A percentile compares a stretch with the other conserved stretches of the same genome.
Conservation (phyloP, 345 rosid species). For the Aurinia saxatilis region DNA sequence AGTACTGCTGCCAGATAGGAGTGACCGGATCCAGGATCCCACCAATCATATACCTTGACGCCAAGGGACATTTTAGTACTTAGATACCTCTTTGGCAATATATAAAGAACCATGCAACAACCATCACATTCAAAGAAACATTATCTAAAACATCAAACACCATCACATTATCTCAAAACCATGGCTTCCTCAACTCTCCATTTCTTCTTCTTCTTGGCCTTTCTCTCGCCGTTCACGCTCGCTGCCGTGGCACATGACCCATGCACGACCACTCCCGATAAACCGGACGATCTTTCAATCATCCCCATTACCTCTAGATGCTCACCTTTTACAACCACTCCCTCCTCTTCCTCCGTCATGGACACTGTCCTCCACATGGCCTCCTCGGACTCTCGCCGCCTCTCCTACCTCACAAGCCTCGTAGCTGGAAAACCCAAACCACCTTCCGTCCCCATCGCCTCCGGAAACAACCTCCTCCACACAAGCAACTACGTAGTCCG, state of each 20-base stretch:
- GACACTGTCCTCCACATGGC: constrained; percentile 66
- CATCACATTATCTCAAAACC: constrained; percentile 6
- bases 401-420: constrained; percentile 51
- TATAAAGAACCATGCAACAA: neutral
- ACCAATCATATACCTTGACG: neutral
- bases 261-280: constrained; percentile 36
- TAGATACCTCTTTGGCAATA: neutral
- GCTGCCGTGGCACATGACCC: constrained; percentile 36
- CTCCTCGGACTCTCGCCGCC: constrained; percentile 52
- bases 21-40: constrained; percentile 4
- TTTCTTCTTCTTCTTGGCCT: constrained; percentile 30
- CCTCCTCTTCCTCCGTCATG: constrained; percentile 39
- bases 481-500: constrained; percentile 58
- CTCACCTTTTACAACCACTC: constrained; percentile 56
- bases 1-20: neutral
- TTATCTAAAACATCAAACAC: constrained; percentile 16
- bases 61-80: constrained; percentile 6
- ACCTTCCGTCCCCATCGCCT: constrained; percentile 52
- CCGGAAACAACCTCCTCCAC: constrained; percentile 39
- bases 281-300: constrained; percentile 44
- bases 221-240: constrained; percentile 26
- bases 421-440: constrained; percentile 34
- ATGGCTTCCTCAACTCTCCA: constrained; percentile 38
- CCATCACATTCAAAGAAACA: neutral
- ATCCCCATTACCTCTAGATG: constrained; percentile 70